A percentile compares a stretch with the other conserved stretches of the same genome.
These are phyloP conservation scores for Saccharum officinarum DNA, from an alignment of 176 grass and related monocot genomes.

Conservation along the genomic window DNA sequence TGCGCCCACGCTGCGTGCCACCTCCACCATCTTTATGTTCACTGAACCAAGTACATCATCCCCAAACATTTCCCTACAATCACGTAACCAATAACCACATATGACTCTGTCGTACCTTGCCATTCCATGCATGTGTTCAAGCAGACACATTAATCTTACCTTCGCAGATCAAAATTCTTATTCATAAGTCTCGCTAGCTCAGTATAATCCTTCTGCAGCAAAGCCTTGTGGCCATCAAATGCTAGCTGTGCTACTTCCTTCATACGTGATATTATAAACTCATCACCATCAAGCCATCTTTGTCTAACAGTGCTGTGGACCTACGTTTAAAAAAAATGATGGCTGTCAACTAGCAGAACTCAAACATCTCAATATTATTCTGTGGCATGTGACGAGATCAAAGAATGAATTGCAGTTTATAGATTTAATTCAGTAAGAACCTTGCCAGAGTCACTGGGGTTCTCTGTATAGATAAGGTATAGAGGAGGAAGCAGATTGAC, in stretches of 20 bases:
- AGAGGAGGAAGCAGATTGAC: constrained; percentile 65
- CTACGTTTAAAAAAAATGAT: constrained; percentile 29
- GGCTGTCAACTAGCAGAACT: neutral
- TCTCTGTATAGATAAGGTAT: constrained; percentile 77
- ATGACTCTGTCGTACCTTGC: neutral
- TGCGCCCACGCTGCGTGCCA: constrained; percentile 57
- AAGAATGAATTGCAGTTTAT: neutral
- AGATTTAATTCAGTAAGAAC: constrained; percentile 39
- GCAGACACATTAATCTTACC: constrained; percentile 37
- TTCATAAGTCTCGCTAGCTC: constrained; percentile 65
- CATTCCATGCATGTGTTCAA: neutral
- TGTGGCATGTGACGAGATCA: neutral
- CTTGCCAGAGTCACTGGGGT: constrained; percentile 94
- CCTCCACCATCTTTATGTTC: constrained; percentile 85
- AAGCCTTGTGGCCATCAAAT: constrained; percentile 46
- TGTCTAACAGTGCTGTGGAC: constrained; percentile 77
- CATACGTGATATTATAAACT: constrained; percentile 67
- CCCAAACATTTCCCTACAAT: constrained; percentile 80
- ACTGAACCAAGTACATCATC: constrained; percentile 63
- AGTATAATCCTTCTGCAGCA: constrained; percentile 58
- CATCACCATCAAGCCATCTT: constrained; percentile 76
- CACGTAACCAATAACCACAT: neutral
- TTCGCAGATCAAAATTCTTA: constrained; percentile 69
- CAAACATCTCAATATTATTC: neutral
- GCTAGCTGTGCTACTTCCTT: constrained; percentile 70